Evolutionary conservation across 2,329 filamentous ascomycete species (phyloP), one percentile per base, ranked within the genome.

Genomic region (Ceratocystiopsis brevicomis): DNA sequence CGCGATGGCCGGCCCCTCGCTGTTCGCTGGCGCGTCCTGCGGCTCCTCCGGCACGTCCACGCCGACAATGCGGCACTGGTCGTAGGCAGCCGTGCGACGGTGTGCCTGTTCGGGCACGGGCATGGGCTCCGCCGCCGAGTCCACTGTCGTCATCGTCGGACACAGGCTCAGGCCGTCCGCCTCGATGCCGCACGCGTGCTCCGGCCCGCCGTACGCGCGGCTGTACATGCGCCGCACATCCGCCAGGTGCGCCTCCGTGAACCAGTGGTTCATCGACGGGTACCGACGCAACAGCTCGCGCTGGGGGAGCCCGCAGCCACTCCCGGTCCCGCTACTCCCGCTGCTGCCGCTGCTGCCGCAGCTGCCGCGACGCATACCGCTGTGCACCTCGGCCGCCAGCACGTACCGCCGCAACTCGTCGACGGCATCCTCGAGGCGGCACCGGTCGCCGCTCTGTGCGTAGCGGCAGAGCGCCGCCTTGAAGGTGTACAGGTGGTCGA

Each of bases 401-500:
- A 78, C 66, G 19, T 74, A 65, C 5, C 73, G 65, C 3, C 73
- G 66, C 35, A 80, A 62, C 53, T 76, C 73, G 54, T 78, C 73
- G 40, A 79, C 71, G 25, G 75, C 72, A 40, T 74, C 67, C 50
- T 76, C 71, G 10, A 78, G 63, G 12, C 67, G 62, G 32, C 61
- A 53, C 12, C 58, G 58, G 34, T 60, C 60, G 16, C 54, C 57
- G 1, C 63, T 65, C 45, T 62, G 63, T 5, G 69, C 65, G 54
- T 78, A 78, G 49, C 65, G 66, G 16, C 69, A 65, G 12, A 80
- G 62, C 1, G 73, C 71, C 39, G 65, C 63, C 55, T 78, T 78
- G 59, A 81, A 73, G 37, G 70, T 74, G 58, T 78, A 81, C 39
- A 78, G 56, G 41, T 72, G 65, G 55, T 80, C 76, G 12, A 78